Base-by-base conservation (phyloP, 2,329 filamentous ascomycete genomes). In the Colletotrichum siamense region DNA sequence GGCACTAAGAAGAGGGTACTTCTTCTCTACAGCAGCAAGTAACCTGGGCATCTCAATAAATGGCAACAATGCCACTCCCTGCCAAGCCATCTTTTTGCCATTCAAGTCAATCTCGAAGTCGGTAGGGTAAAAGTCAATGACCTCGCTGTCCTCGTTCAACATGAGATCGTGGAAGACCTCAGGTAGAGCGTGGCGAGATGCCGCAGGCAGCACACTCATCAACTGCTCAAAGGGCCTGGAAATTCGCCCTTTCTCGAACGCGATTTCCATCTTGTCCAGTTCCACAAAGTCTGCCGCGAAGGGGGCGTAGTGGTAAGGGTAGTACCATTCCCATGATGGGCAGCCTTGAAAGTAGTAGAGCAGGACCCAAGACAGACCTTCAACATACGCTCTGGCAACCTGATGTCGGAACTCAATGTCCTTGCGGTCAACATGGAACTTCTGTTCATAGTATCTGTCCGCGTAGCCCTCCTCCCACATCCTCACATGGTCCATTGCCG, bases 271-370 rank as follows among this genome's bases (percentile, higher is more conserved):
- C 79, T 95, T 93, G 69, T 90, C 91, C 62, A 99, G 89, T 72
- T 96, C 93, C 75, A 94, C 93, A 84, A 99, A 99, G 84, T 99
- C 97, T 69, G 96, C 95, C 4, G 97, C 97, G 83, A 99, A 99
- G 5, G 98, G 97, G 2, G 97, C 98, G 83, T 99, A 99, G 83
- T 99, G 97, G 82, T 99, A 98, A 1, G 97, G 97, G 82, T 98
- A 99, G 84, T 97, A 99, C 97, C 97, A 99, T 69, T 96, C 98
- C 97, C 98, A 99, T 0, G 96, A 98, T 26, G 97, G 96, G 81
- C 97, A 99, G 30, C 97, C 97, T 85, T 99, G 97, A 85, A 98
- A 98, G 84, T 99, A 99, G 86, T 99, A 99, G 44, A 96, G 89
- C 67, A 99, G 88, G 52, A 99, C 97, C 97, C 98, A 99, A 26